Evolutionary conservation across 2,329 filamentous ascomycete genomes (phyloP).

Genomic region (Phoma sp.): DNA sequence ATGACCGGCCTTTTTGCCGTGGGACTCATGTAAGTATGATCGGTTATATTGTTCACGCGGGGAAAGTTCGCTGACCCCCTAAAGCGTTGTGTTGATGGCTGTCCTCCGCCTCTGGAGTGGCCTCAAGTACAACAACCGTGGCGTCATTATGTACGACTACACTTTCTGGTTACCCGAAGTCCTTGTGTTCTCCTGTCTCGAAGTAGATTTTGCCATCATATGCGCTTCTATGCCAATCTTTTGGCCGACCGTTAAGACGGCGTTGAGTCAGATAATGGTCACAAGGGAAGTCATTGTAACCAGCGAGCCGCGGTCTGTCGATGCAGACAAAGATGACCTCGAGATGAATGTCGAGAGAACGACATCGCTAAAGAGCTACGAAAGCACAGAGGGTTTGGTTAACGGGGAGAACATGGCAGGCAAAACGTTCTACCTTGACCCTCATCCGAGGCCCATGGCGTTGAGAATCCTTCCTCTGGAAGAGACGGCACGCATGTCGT

Average conservation of each 20-base stretch:
- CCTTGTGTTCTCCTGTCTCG: slow-evolving; percentile 39
- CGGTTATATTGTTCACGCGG: background rate
- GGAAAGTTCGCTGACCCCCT: slow-evolving; percentile 4
- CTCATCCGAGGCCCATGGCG: background rate
- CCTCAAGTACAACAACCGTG: slow-evolving; percentile 21
- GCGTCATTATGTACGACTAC: slow-evolving; percentile 32
- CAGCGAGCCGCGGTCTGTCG: slow-evolving; percentile 23
- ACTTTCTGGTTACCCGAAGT: slow-evolving; percentile 39
- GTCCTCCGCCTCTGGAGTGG: slow-evolving; percentile 39
- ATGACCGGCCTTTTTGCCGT: slow-evolving; percentile 24
- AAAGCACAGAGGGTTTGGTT: slow-evolving; percentile 27
- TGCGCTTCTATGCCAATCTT: slow-evolving; percentile 48
- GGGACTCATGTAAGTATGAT: slow-evolving; percentile 10
- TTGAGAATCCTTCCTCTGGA: background rate
- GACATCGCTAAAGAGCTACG: slow-evolving; percentile 23
- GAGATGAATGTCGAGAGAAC: slow-evolving; percentile 21
- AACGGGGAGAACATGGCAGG: slow-evolving; percentile 2
- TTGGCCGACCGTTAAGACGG: slow-evolving; percentile 40
- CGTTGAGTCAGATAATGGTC: slow-evolving; percentile 40
- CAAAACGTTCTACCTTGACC: background rate
- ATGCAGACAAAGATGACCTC: slow-evolving; percentile 12
- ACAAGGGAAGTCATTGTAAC: slow-evolving; percentile 42
- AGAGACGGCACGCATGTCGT: background rate
- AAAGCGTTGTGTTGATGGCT: slow-evolving; percentile 38
- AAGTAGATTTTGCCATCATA: slow-evolving; percentile 45